Percentiles rank a stretch among this genome's conserved stretches.
Conservation (phyloP, 2,329 filamentous ascomycete species). For the Bertia moriformis region DNA sequence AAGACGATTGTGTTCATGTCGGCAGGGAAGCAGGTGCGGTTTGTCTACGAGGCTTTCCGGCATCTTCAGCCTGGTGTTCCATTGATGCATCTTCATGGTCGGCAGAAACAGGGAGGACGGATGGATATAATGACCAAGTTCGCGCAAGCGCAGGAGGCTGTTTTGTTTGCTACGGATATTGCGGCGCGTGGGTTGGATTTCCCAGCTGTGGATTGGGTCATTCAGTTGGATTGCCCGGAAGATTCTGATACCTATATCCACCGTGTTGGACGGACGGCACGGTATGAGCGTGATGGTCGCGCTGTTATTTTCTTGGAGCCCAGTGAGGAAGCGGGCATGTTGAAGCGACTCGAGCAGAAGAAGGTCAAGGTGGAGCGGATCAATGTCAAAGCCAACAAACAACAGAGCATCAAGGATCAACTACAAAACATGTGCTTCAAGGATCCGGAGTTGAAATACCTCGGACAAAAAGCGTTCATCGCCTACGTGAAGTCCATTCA, state of each 20-base stretch:
- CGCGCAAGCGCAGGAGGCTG: constrained; percentile 65
- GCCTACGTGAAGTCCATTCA: constrained; percentile 76
- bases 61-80: constrained; percentile 90
- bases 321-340: constrained; percentile 82
- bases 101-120: constrained; percentile 80
- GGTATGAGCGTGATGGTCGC: constrained; percentile 74
- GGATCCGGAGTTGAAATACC: constrained; percentile 81
- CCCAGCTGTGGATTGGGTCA: constrained; percentile 92
- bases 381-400: constrained; percentile 78
- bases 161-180: constrained; percentile 89
- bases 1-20: constrained; percentile 95
- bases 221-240: constrained; percentile 95
- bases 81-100: constrained; percentile 79
- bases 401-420: constrained; percentile 69
- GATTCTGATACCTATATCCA: constrained; percentile 97
- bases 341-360: constrained; percentile 70
- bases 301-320: constrained; percentile 87
- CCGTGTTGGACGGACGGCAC: constrained; percentile 83
- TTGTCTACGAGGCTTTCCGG: constrained; percentile 84
- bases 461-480: constrained; percentile 90
- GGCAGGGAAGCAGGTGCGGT: constrained; percentile 89
- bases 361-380: constrained; percentile 80
- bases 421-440: constrained; percentile 94
- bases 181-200: constrained; percentile 91
- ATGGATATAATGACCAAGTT: constrained; percentile 80